Conservation (phyloP, 352 stramenopile species). For the Phytophthora cryptogea region DNA sequence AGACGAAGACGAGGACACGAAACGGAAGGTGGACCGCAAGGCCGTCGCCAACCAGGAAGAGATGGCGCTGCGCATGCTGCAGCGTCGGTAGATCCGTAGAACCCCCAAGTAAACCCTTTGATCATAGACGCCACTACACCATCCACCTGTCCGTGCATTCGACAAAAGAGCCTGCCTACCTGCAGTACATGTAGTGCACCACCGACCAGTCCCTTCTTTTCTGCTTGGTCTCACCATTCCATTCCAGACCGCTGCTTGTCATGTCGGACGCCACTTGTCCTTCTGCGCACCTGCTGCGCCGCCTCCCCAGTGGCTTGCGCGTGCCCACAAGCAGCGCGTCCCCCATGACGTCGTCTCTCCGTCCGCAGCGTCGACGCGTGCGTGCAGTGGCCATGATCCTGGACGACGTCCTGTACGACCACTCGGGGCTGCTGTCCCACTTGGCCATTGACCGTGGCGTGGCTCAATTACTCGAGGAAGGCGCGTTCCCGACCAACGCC, state of each 20-base stretch:
- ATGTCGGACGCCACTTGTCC: constrained; percentile 18
- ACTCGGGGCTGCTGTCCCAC: constrained; percentile 79
- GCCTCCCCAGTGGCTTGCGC: constrained; percentile 30
- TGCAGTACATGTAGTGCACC: no score
- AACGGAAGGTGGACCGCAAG: constrained; percentile 49
- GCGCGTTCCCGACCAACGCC: constrained; percentile 68
- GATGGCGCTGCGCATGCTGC: constrained; percentile 77
- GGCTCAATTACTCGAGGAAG: constrained; percentile 70
- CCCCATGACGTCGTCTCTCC: neutral
- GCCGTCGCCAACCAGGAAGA: constrained; percentile 78
- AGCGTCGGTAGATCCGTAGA: constrained; percentile 48
- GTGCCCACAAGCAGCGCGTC: constrained; percentile 1
- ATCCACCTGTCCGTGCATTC: constrained; percentile 8
- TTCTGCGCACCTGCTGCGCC: constrained; percentile 21
- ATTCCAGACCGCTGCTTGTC: neutral
- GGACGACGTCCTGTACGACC: constrained; percentile 87
- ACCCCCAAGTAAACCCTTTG: constrained; percentile 14
- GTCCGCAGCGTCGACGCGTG: constrained; percentile 48
- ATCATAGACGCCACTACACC: constrained; percentile 2
- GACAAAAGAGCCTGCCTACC: constrained; percentile 17
- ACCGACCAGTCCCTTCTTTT: constrained; percentile 1
- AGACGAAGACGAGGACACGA: constrained; percentile 36
- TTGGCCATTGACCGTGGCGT: constrained; percentile 80
- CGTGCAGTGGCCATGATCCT: constrained; percentile 85
- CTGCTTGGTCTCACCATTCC: constrained; percentile 13